Base-by-base conservation (phyloP, 2,329 filamentous ascomycete genomes). In the Escovopsis weberi region DNA sequence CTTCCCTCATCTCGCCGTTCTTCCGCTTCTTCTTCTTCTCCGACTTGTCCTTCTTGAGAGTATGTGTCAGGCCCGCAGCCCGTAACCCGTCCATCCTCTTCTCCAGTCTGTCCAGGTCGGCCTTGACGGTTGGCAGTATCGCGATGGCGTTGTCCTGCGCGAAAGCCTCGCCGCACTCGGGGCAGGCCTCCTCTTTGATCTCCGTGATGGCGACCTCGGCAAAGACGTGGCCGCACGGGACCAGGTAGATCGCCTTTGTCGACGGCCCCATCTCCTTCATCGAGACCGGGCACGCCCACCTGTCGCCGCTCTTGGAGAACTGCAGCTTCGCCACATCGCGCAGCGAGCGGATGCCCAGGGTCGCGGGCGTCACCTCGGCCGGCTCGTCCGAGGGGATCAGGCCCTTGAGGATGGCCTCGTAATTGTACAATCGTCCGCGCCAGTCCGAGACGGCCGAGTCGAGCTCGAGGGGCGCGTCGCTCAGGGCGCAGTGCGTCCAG, bases 151-250 rank as follows among this genome's bases (percentile, higher is more conserved):
- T 85, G 28, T 83, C 78, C 23, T 71, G 61, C 19, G 75, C 74
- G 55, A 91, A 95, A 0, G 70, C 54, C 44, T 80, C 77, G 50
- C 82, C 85, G 61, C 91, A 98, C 63, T 89, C 73, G 0, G 76
- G 73, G 44, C 78, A 82, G 0, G 59, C 28, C 26, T 69, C 67
- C 49, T 83, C 80, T 3, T 66, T 58, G n/a, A 93, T 77, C 61
- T 91, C 84, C 51, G 80, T 83, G 50, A 96, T 80, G 7, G 87
- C 86, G 42, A 79, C 78, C 47, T 93, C 87, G 1, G 85, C 81
- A 62, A 96, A 96, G 1, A 85, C 88, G 66, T 98, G 93, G 0
- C 91, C 93, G 55, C 91, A 98, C 0, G 91, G 91, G 4, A 96
- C 85, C 3, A 98, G 55, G 54, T 96, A 98, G 2, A 94, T 85